These are phyloP conservation scores for Gracilaria domingensis DNA, from an alignment of 23 red algal genomes.

Conservation along the genomic window DNA sequence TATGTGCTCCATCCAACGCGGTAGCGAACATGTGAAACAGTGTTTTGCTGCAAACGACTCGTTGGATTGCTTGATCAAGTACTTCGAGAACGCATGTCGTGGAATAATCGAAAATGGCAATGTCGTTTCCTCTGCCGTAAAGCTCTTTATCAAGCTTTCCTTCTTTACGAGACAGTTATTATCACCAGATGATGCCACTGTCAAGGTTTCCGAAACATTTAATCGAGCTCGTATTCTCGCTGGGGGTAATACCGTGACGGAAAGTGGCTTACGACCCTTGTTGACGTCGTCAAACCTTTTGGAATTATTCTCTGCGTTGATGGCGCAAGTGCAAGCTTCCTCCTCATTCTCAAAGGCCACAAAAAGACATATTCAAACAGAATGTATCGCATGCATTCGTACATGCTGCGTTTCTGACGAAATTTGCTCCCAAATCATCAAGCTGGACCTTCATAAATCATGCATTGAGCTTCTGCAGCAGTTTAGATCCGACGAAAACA, in stretches of 20 bases:
- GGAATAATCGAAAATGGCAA: neutral
- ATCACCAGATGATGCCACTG: conserved; percentile 33
- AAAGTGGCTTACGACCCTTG: conserved; percentile 62
- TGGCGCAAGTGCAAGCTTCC: neutral
- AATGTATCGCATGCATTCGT: conserved; percentile 29
- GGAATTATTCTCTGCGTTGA: conserved; percentile 15
- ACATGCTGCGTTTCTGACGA: conserved; percentile 59
- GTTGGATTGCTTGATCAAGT: conserved; percentile 24
- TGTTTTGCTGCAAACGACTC: conserved; percentile 32
- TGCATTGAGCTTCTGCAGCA: conserved; percentile 24
- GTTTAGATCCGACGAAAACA: neutral
- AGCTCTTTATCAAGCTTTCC: conserved; percentile 18
- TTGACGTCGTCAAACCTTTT: conserved; percentile 1
- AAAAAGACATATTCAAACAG: neutral
- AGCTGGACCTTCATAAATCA: conserved; percentile 3
- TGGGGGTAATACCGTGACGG: conserved; percentile 44
- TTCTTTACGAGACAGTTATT: conserved; percentile 33
- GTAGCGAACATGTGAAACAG: conserved; percentile 38
- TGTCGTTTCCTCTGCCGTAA: neutral
- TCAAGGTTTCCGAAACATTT: conserved; percentile 52
- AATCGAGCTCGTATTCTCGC: conserved; percentile 44
- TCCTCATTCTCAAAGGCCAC: neutral
- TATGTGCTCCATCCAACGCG: conserved; percentile 17
- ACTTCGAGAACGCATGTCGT: neutral
- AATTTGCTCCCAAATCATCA: conserved; percentile 50